phyloP scores from a whole-genome alignment of 164 flowering plant genomes.

The Echeveria elegans region DNA sequence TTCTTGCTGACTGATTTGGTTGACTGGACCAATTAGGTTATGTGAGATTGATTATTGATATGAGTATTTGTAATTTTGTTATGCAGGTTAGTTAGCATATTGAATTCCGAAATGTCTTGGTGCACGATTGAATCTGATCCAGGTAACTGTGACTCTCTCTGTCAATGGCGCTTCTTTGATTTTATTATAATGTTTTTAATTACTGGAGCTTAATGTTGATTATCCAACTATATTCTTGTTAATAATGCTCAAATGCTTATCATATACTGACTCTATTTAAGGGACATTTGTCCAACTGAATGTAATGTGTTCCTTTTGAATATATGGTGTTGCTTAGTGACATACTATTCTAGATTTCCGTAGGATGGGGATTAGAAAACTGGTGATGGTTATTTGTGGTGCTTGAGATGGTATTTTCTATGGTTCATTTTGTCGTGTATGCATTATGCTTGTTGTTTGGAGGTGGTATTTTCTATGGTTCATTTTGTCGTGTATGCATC shows the following conservation, averaged over 20 bases:
- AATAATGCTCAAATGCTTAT: not conserved
- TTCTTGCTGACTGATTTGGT: too few relatives aligned
- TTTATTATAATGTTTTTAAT: not conserved
- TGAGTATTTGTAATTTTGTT: not conserved
- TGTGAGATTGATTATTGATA: not conserved
- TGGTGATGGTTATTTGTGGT: too few relatives aligned
- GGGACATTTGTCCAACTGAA: not conserved
- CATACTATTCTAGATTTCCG: too few relatives aligned
- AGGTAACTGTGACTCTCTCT: not conserved
- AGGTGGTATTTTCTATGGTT: too few relatives aligned
- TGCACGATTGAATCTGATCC: slow-evolving; percentile 5
- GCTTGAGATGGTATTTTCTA: too few relatives aligned
- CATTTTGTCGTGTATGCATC: not conserved
- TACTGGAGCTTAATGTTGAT: not conserved
- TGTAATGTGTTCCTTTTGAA: too few relatives aligned
- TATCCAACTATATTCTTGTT: not conserved
- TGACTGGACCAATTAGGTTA: not conserved
- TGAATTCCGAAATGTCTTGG: slow-evolving; percentile 1
- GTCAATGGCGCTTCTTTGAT: too few relatives aligned
- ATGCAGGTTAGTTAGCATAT: not conserved
- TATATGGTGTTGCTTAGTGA: too few relatives aligned
- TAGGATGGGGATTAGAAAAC: too few relatives aligned
- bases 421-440: not conserved
- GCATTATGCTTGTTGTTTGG: not conserved
- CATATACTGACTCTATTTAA: too few relatives aligned